Conservation (phyloP, 257 asterid genomes). For the Hygrophila difformis region DNA sequence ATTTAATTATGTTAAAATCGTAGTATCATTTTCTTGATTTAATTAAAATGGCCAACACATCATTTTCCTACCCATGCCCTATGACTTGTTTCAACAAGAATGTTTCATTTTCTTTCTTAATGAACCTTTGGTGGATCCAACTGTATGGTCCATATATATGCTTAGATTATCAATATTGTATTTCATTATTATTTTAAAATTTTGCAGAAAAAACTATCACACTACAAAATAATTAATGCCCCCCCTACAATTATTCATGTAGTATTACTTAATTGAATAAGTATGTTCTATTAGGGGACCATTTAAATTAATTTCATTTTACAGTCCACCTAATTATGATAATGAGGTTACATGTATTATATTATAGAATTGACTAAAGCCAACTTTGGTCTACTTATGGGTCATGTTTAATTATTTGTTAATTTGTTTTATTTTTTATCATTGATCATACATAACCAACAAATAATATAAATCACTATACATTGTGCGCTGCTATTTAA, state of each 20-base stretch:
- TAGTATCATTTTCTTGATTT: background rate
- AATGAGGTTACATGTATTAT: constrained; percentile 16
- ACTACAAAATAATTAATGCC: too few relatives aligned
- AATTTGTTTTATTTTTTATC: too few relatives aligned
- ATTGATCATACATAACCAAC: too few relatives aligned
- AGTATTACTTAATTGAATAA: constrained; percentile 8
- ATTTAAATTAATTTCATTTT: constrained; percentile 5
- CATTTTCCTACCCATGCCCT: constrained; percentile 33
- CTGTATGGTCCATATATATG: constrained; percentile 50
- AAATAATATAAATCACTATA: too few relatives aligned
- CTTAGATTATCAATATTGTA: too few relatives aligned
- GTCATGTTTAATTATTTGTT: constrained; percentile 22
- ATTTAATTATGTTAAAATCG: too few relatives aligned
- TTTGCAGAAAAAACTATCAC: too few relatives aligned
- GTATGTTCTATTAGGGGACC: constrained; percentile 23
- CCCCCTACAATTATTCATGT: too few relatives aligned
- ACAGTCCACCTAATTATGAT: constrained; percentile 18
- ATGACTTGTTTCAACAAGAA: constrained; percentile 29
- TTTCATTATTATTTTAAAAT: too few relatives aligned
- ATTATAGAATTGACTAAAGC: constrained; percentile 20
- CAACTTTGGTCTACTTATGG: constrained; percentile 25
- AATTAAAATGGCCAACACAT: constrained; percentile 35
- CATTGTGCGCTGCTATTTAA: too few relatives aligned
- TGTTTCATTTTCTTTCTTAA: constrained; percentile 46
- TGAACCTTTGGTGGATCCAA: constrained; percentile 49